Evolutionary conservation across 2,329 filamentous ascomycete species (phyloP), one percentile per base, ranked within the genome.

Genomic region (Fusarium citri): DNA sequence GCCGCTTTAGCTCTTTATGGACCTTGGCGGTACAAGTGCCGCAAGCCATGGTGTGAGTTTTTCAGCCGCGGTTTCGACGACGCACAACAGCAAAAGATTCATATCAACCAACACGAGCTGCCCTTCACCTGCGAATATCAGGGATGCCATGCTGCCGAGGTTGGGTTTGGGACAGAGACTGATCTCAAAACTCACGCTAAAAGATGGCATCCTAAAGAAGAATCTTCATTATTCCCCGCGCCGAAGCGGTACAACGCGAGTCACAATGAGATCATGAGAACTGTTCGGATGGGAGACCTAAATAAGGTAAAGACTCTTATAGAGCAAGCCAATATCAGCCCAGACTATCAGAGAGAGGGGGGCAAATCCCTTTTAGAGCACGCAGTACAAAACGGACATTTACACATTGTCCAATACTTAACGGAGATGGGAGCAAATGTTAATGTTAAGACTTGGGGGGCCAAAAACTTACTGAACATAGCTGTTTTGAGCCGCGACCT

Each of bases 381-480:
- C 10, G 42, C 43, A 14, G 23, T n/a, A 14, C 1, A 14, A 7
- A 46, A 46, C 4, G 23, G 43, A 6, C 43, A 46, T n/a, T 12
- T 46, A n/a, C 43, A 46, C 3, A 11, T 26, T 14, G 10, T 46
- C 16, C 43, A 11, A 8, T 46, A 46, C 11, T 46, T 46, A 18
- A 9, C 0, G 8, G 23, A 26, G 11, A 26, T 46, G 16, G 43
- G 23, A 2, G 43, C 16, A 14, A 5, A 25, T 25, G 5, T 18
- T 2, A 25, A 23, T 23, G 14, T 6, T 15, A 6, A 16, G n/a
- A 8, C 6, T 23, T 3, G 40, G 11, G 3, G 3, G 8, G 1
- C 5, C 12, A 10, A 1, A 43, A 6, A 3, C 6, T 3, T 43
- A 6, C 9, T 43, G 8, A 0, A 16, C 1, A 5, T 23, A 15